Conservation (phyloP, 306 rosid genomes). For the Sophora flavescens region DNA sequence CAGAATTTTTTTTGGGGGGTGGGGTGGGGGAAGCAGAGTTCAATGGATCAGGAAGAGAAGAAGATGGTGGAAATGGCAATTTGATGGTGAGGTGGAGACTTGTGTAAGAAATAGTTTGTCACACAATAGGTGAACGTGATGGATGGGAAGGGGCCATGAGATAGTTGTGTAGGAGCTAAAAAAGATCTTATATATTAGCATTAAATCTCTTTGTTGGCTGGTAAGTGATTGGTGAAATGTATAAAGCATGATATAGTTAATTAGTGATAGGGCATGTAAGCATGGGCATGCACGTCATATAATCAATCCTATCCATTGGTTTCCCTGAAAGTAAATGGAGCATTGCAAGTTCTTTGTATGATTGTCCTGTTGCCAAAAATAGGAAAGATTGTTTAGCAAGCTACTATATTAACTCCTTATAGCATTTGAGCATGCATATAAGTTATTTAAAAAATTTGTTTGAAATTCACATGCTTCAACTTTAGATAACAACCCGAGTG, state of each 20-base stretch:
- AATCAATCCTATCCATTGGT: background rate
- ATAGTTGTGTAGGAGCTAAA: constrained; percentile 12
- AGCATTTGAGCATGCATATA: background rate
- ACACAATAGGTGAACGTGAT: background rate
- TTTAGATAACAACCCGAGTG: constrained; percentile 21
- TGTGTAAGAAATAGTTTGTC: background rate
- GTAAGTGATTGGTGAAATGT: background rate
- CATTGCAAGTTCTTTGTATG: background rate
- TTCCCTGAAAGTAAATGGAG: background rate
- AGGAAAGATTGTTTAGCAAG: constrained; percentile 19
- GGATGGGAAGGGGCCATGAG: background rate
- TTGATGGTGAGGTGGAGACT: constrained; percentile 9
- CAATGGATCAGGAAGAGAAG: background rate
- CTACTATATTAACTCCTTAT: background rate
- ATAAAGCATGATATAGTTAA: background rate
- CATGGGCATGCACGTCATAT: background rate
- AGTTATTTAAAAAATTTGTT: constrained; percentile 2
- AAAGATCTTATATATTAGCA: background rate
- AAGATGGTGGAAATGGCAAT: background rate
- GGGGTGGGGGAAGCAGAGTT: too few relatives aligned
- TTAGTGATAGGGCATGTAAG: constrained; percentile 24
- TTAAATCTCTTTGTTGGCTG: background rate
- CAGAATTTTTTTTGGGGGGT: too few relatives aligned
- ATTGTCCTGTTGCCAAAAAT: constrained; percentile 20
- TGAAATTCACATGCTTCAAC: constrained; percentile 25